A percentile compares a stretch with the other conserved stretches of the same genome.
Conservation (phyloP, 345 rosid genomes). For the Viola odorata region DNA sequence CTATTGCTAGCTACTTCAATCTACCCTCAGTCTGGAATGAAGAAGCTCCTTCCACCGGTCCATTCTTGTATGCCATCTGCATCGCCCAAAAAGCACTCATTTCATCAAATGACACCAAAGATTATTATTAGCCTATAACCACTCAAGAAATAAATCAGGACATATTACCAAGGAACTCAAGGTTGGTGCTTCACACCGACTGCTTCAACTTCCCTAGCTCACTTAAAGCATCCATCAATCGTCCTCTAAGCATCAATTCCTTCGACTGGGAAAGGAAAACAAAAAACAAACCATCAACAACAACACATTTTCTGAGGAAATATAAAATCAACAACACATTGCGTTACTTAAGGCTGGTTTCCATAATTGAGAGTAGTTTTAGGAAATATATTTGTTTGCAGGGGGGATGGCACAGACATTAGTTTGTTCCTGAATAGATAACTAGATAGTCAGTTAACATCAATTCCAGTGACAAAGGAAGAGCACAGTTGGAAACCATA, state of each 20-base stretch:
- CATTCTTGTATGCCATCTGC: background rate
- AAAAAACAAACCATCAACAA: background rate
- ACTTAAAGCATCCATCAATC: constrained; percentile 32
- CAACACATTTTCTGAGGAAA: background rate
- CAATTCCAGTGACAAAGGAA: no score
- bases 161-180: constrained; percentile 9
- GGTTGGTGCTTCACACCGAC: constrained; percentile 12
- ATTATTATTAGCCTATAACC: background rate
- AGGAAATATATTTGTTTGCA: background rate
- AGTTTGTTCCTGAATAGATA: background rate
- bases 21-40: background rate
- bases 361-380: background rate
- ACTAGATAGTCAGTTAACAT: background rate
- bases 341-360: background rate
- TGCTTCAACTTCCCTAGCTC: constrained; percentile 35
- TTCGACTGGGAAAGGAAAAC: constrained; percentile 29
- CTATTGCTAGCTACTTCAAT: no score
- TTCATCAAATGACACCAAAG: no score
- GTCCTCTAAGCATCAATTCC: constrained; percentile 28
- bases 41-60: background rate
- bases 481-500: no score
- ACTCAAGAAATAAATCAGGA: background rate
- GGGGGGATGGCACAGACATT: background rate
- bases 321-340: constrained; percentile 1
- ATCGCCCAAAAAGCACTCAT: background rate